Evolutionary conservation across 2,329 filamentous ascomycete species (phyloP).

Genomic region (Elsinoe australis): DNA sequence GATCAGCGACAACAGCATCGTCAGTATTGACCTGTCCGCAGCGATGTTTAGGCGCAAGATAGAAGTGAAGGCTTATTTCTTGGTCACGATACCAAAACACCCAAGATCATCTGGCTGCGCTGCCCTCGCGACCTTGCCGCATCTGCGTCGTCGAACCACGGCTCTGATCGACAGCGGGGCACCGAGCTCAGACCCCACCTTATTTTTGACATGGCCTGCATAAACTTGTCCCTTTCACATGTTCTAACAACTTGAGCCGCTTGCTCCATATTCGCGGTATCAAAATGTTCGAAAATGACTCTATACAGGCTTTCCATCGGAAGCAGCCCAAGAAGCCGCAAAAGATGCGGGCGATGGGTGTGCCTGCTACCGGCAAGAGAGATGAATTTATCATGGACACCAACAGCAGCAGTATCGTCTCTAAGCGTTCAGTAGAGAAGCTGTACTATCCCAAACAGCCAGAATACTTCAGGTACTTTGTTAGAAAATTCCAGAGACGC

Average conservation of each 20-base stretch:
- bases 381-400: conserved; percentile 46
- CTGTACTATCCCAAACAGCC: conserved; percentile 70
- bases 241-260: neutral
- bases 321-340: conserved; percentile 11
- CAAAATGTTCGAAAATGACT: conserved; percentile 19
- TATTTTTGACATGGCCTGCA: neutral
- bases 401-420: conserved; percentile 86
- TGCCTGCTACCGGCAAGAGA: conserved; percentile 20
- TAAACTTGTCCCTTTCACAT: neutral
- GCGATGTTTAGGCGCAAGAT: too few species aligned
- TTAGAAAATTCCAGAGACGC: conserved; percentile 71
- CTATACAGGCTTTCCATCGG: conserved; percentile 11
- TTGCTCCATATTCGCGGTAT: neutral
- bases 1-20: neutral
- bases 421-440: conserved; percentile 85
- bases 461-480: conserved; percentile 82
- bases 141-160: conserved; percentile 6
- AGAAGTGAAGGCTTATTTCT: too few species aligned
- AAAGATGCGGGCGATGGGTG: conserved; percentile 18
- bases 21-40: neutral
- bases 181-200: conserved; percentile 11
- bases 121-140: conserved; percentile 5
- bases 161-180: conserved; percentile 1
- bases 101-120: neutral
- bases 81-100: conserved; percentile 11